phyloP scores from a whole-genome alignment of 1,284 basidiomycete genomes.

The Heliocybe sulcata region DNA sequence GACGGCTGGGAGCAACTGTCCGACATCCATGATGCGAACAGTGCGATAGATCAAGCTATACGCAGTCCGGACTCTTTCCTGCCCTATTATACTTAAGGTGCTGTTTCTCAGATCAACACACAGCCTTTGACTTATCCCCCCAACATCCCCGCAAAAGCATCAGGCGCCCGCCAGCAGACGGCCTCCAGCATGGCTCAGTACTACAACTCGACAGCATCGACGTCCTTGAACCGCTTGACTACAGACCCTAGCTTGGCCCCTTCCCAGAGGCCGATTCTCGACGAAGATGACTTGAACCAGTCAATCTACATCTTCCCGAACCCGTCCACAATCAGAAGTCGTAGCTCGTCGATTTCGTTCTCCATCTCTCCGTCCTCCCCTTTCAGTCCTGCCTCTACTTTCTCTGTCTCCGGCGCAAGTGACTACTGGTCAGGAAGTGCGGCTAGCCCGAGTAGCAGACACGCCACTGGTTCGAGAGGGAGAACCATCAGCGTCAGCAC shows the following conservation, averaged over 20 bases:
- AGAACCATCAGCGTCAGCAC: slow-evolving; percentile 5
- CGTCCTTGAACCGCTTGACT: background rate
- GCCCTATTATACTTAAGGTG: background rate
- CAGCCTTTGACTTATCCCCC: no score
- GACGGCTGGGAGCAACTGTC: background rate
- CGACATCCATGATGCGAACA: background rate
- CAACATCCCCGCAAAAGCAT: background rate
- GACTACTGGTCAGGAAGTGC: slow-evolving; percentile 6
- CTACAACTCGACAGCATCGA: background rate
- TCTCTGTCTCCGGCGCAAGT: slow-evolving; percentile 15
- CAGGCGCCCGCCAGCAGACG: background rate
- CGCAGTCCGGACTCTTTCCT: background rate
- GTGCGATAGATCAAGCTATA: background rate
- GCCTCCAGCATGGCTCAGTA: background rate
- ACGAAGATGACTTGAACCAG: slow-evolving; percentile 12
- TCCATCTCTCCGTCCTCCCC: slow-evolving; percentile 21
- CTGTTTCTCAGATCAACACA: background rate
- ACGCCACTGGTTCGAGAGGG: slow-evolving; percentile 5
- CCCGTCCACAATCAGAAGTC: background rate
- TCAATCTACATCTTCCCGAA: slow-evolving; percentile 27
- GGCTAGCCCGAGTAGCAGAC: slow-evolving; percentile 3
- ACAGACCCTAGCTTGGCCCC: slow-evolving; percentile 3
- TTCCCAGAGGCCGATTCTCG: background rate
- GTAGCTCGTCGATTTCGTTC: background rate
- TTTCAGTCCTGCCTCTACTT: slow-evolving; percentile 17